These are phyloP conservation scores for Hirschioporus abietinus DNA, from an alignment of 768 basidiomycete species.

Conservation along the genomic window DNA sequence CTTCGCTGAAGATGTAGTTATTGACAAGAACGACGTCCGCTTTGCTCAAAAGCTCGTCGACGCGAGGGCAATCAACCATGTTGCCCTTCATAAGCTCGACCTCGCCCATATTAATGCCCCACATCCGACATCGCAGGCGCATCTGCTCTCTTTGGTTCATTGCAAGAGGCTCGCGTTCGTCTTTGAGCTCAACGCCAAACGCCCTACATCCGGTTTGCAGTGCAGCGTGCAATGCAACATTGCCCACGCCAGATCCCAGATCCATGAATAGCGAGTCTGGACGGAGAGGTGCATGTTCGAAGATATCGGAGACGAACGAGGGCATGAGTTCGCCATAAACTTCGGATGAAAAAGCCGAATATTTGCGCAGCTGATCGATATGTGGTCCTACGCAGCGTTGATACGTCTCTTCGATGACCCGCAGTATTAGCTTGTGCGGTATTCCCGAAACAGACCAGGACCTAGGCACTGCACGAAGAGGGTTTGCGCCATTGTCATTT, in stretches of 20 bases:
- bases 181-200: slow-evolving; percentile 78
- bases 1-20: slow-evolving; percentile 77
- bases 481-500: slow-evolving; percentile 39
- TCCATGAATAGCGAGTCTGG: slow-evolving; percentile 72
- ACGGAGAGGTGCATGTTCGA: slow-evolving; percentile 47
- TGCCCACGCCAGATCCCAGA: slow-evolving; percentile 82
- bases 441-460: slow-evolving; percentile 51
- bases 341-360: slow-evolving; percentile 77
- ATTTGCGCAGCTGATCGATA: slow-evolving; percentile 72
- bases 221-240: slow-evolving; percentile 76
- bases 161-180: slow-evolving; percentile 77
- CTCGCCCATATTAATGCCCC: slow-evolving; percentile 75
- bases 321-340: slow-evolving; percentile 92
- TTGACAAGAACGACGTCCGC: slow-evolving; percentile 93
- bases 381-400: slow-evolving; percentile 91
- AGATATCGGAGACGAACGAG: slow-evolving; percentile 58
- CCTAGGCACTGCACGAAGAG: slow-evolving; percentile 41
- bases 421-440: slow-evolving; percentile 61
- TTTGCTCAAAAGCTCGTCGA: slow-evolving; percentile 62
- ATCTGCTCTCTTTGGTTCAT: slow-evolving; percentile 70
- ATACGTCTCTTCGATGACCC: slow-evolving; percentile 87
- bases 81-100: slow-evolving; percentile 82
- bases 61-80: slow-evolving; percentile 66
- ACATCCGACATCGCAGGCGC: slow-evolving; percentile 77
- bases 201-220: slow-evolving; percentile 74